Percentiles rank a stretch among this genome's conserved stretches.
Conservation (phyloP, 495 filamentous ascomycete genomes). For the Xanthoparmelia taractica region DNA sequence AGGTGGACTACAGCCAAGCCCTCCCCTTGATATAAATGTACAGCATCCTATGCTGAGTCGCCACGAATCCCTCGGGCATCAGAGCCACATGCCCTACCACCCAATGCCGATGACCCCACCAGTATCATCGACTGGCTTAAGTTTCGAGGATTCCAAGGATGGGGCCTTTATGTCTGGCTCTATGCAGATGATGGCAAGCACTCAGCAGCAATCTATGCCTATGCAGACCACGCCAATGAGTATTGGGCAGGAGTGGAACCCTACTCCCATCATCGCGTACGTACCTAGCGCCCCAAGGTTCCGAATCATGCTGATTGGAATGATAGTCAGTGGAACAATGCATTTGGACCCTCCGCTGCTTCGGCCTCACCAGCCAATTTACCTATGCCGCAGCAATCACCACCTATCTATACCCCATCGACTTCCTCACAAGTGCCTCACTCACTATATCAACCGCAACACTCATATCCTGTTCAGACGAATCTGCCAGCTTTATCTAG, state of each 20-base stretch:
- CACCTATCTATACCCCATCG: constrained; percentile 37
- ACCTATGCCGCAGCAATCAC: constrained; percentile 33
- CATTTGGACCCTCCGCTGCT: constrained; percentile 61
- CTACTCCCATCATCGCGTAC: constrained; percentile 88
- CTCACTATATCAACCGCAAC: constrained; percentile 22
- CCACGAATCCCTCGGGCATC: constrained; percentile 19
- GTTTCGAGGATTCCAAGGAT: constrained; percentile 67
- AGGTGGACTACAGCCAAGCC: constrained; percentile 48
- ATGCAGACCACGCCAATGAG: constrained; percentile 39
- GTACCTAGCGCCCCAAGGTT: constrained; percentile 30
- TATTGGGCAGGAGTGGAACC: constrained; percentile 79
- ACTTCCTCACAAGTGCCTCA: constrained; percentile 34
- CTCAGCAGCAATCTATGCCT: constrained; percentile 39
- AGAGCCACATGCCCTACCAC: constrained; percentile 36
- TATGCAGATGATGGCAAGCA: constrained; percentile 61
- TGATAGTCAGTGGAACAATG: constrained; percentile 82
- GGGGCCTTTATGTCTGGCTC: constrained; percentile 74
- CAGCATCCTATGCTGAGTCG: constrained; percentile 18
- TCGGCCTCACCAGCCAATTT: constrained; percentile 11
- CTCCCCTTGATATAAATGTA: constrained; percentile 46
- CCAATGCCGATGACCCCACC: constrained; percentile 75
- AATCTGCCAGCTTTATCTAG: constrained; percentile 29
- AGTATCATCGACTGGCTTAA: constrained; percentile 50
- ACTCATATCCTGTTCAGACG: constrained; percentile 20
- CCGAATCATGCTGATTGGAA: constrained; percentile 27